Conservation (phyloP, 345 rosid genomes). For the Lepidium africanum region DNA sequence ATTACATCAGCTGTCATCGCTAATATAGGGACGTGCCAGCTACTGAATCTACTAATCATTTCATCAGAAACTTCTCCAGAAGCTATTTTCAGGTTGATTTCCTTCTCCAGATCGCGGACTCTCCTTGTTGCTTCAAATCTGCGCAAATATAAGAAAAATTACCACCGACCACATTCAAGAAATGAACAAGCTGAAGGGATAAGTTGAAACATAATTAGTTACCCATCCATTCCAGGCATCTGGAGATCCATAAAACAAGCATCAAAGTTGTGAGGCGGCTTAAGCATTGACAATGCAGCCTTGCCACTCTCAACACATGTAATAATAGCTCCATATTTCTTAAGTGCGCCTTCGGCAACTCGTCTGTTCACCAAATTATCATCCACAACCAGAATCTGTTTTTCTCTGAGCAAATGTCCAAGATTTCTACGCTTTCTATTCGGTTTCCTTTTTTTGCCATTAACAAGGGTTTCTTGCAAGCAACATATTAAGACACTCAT, state of each 20-base stretch:
- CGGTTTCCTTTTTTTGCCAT: conserved; percentile 43
- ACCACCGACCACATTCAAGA: neutral
- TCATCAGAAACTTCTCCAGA: conserved; percentile 43
- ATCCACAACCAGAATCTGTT: conserved; percentile 76
- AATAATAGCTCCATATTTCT: conserved; percentile 71
- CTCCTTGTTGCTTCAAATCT: conserved; percentile 84
- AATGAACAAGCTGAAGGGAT: neutral
- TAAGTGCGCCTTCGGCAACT: conserved; percentile 90
- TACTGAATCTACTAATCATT: conserved; percentile 31
- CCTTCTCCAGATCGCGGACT: conserved; percentile 49
- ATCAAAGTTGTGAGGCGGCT: conserved; percentile 74
- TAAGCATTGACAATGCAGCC: conserved; percentile 56
- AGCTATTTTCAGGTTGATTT: conserved; percentile 45
- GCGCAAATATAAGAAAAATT: neutral
- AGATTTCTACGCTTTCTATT: conserved; percentile 36
- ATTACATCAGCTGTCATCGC: conserved; percentile 96
- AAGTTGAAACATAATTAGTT: conserved; percentile 7
- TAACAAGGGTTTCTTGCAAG: conserved; percentile 70
- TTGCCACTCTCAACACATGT: conserved; percentile 79
- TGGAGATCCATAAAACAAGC: conserved; percentile 98
- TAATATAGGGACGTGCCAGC: conserved; percentile 72
- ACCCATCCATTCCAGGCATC: conserved; percentile 99
- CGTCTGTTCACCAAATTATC: conserved; percentile 81
- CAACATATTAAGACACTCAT: conserved; percentile 50
- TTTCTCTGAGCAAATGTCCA: conserved; percentile 51